phyloP scores from a whole-genome alignment of 192 early-diverging fungal species.

The Umbelopsis isabellina region DNA sequence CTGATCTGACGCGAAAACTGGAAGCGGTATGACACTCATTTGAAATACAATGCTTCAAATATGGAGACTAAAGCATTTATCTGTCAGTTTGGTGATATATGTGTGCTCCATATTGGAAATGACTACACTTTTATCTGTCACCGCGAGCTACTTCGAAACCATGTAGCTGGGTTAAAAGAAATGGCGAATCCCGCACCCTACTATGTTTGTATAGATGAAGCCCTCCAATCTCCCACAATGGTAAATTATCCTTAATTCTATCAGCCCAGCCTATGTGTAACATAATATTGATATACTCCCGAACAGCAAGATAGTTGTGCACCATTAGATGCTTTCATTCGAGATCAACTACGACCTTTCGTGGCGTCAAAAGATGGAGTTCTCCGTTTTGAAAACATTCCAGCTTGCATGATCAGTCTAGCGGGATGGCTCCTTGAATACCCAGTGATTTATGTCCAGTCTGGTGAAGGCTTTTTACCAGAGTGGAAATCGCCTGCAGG shows the following conservation, averaged over 20 bases:
- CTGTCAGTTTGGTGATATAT: conserved; percentile 1
- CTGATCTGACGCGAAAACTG: not conserved
- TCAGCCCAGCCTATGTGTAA: not conserved
- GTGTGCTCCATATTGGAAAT: conserved; percentile 12
- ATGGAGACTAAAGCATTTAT: not conserved
- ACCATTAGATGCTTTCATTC: conserved; percentile 12
- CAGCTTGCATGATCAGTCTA: conserved; percentile 36
- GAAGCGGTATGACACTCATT: not conserved
- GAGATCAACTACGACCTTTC: conserved; percentile 22
- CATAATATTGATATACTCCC: not conserved
- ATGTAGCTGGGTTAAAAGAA: not conserved
- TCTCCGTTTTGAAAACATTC: conserved; percentile 9
- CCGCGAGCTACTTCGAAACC: not conserved
- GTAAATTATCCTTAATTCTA: conserved; percentile 1
- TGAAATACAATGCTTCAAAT: not conserved
- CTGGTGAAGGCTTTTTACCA: conserved; percentile 9
- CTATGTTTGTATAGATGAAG: not conserved
- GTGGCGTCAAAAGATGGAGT: not conserved
- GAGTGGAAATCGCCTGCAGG: conserved; percentile 32
- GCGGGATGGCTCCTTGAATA: conserved; percentile 43
- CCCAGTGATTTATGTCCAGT: conserved; percentile 33
- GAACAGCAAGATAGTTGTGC: not conserved
- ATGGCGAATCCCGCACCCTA: not conserved
- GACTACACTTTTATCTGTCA: conserved; percentile 22
- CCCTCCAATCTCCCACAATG: not conserved